Conservation (phyloP, 352 stramenopile species). For the Pythium inflatum region DNA sequence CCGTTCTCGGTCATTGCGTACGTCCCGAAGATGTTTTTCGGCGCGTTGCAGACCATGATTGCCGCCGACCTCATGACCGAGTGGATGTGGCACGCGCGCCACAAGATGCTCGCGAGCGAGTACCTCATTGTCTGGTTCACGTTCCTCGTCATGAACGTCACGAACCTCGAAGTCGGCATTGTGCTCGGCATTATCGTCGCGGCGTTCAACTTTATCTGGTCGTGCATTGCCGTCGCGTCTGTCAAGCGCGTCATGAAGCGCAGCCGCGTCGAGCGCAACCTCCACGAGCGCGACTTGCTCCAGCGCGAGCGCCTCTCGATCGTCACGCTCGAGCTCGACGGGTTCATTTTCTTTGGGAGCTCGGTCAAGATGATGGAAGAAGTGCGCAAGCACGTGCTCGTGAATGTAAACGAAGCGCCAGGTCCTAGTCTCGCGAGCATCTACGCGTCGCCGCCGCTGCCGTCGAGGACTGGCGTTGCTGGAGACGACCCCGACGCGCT, state of each 20-base stretch:
- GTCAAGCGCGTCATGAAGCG: slow-evolving; percentile 82
- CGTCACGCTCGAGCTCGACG: slow-evolving; percentile 82
- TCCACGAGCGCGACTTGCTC: slow-evolving; percentile 74
- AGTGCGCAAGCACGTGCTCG: slow-evolving; percentile 81
- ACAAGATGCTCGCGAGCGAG: slow-evolving; percentile 89
- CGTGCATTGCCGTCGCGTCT: slow-evolving; percentile 72
- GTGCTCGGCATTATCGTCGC: slow-evolving; percentile 91
- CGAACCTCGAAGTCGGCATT: slow-evolving; percentile 96
- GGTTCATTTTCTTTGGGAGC: slow-evolving; percentile 89
- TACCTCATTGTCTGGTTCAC: slow-evolving; percentile 94
- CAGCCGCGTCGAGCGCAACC: slow-evolving; percentile 78
- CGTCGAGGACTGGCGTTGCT: neutral
- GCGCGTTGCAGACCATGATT: slow-evolving; percentile 96
- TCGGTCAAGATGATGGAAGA: slow-evolving; percentile 89
- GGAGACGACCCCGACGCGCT: slow-evolving; percentile 47
- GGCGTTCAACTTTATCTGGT: slow-evolving; percentile 88
- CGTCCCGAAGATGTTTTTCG: slow-evolving; percentile 98
- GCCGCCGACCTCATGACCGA: slow-evolving; percentile 97
- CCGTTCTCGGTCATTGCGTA: slow-evolving; percentile 96
- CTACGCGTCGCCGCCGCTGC: slow-evolving; percentile 25
- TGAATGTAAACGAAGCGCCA: slow-evolving; percentile 38
- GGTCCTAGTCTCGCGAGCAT: neutral
- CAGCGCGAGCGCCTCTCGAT: slow-evolving; percentile 79
- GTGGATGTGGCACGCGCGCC: slow-evolving; percentile 92
- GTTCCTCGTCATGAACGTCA: slow-evolving; percentile 93